phyloP scores from a whole-genome alignment of 2,329 filamentous ascomycete species.

The Graphilbum sp. region DNA sequence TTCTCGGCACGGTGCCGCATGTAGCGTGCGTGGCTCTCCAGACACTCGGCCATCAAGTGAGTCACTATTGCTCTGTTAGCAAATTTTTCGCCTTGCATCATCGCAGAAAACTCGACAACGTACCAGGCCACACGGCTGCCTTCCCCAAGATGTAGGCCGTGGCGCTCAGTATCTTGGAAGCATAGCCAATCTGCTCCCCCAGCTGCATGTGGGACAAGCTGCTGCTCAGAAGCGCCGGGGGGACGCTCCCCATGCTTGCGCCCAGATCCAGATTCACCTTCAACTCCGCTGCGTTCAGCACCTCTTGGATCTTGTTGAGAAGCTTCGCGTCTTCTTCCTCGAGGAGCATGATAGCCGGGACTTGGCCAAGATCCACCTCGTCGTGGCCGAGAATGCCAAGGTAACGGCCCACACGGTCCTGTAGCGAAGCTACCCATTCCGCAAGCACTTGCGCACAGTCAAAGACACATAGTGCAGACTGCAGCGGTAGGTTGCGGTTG shows the following conservation, averaged over 20 bases:
- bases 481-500: slow-evolving; percentile 71
- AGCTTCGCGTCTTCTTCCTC: slow-evolving; percentile 86
- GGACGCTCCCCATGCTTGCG: not conserved
- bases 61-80: slow-evolving; percentile 22
- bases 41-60: slow-evolving; percentile 36
- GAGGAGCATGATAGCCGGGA: slow-evolving; percentile 76
- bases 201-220: slow-evolving; percentile 18
- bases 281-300: slow-evolving; percentile 58
- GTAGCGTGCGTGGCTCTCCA: slow-evolving; percentile 36
- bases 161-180: slow-evolving; percentile 66
- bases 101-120: slow-evolving; percentile 17
- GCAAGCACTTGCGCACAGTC: slow-evolving; percentile 89
- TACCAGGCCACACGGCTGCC: slow-evolving; percentile 84
- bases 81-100: not conserved
- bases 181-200: slow-evolving; percentile 56
- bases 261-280: slow-evolving; percentile 50
- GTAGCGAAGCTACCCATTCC: slow-evolving; percentile 85
- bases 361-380: slow-evolving; percentile 59
- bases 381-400: slow-evolving; percentile 76
- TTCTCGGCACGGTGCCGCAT: slow-evolving; percentile 36
- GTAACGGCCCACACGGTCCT: slow-evolving; percentile 84
- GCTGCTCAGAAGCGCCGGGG: slow-evolving; percentile 16
- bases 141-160: slow-evolving; percentile 79
- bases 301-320: slow-evolving; percentile 64
- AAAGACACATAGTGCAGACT: slow-evolving; percentile 82